A percentile compares a stretch with the other conserved stretches of the same genome.
Evolutionary conservation across 2,329 filamentous ascomycete species (phyloP).

Genomic region (Didymella exigua): DNA sequence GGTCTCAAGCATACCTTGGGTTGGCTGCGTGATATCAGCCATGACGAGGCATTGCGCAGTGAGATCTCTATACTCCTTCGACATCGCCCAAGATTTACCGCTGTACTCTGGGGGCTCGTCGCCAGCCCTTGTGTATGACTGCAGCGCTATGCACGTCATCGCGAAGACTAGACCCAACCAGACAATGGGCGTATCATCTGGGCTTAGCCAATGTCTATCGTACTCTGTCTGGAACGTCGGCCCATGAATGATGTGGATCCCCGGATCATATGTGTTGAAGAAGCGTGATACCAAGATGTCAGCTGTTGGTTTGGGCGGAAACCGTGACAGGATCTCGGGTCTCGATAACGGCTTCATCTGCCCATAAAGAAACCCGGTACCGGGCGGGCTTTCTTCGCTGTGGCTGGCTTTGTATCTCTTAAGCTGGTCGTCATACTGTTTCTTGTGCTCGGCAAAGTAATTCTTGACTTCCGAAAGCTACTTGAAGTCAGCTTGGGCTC

Average conservation of each 20-base stretch:
- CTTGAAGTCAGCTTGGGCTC: constrained; percentile 12
- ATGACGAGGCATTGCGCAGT: constrained; percentile 79
- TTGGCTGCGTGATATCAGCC: constrained; percentile 77
- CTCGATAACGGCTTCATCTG: constrained; percentile 71
- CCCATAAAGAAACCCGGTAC: constrained; percentile 80
- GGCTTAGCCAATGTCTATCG: constrained; percentile 72
- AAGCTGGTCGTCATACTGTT: constrained; percentile 83
- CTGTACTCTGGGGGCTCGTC: constrained; percentile 81
- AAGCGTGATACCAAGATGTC: constrained; percentile 85
- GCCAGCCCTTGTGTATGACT: constrained; percentile 78
- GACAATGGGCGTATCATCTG: constrained; percentile 73
- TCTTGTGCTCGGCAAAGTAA: constrained; percentile 85
- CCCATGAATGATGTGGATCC: constrained; percentile 63
- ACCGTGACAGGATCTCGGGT: constrained; percentile 75
- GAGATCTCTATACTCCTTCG: constrained; percentile 66
- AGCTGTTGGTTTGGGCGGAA: constrained; percentile 82
- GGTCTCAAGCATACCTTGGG: constrained; percentile 77
- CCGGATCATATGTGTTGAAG: constrained; percentile 79
- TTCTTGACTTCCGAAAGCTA: constrained; percentile 91
- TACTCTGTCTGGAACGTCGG: constrained; percentile 79
- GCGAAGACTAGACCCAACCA: constrained; percentile 81
- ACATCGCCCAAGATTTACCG: constrained; percentile 62
- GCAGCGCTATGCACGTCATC: constrained; percentile 75
- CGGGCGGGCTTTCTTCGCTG: constrained; percentile 60
- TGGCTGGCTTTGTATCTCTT: constrained; percentile 75